A percentile compares a stretch with the other conserved stretches of the same genome.
Conservation (phyloP, 2,329 filamentous ascomycete genomes). For the Diaporthe vaccinii region DNA sequence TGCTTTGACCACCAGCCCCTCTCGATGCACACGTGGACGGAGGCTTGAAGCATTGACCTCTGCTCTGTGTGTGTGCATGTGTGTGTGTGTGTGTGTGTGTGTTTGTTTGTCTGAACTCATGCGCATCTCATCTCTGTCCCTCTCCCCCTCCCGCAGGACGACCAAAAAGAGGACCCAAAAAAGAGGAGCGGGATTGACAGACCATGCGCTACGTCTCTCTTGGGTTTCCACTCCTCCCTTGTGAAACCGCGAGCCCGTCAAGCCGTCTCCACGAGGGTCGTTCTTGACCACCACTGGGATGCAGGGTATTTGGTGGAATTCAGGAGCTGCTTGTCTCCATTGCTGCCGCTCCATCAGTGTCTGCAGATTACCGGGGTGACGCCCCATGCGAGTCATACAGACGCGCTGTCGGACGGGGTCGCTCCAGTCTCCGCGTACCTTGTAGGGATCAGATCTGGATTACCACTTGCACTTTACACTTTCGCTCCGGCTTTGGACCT, state of each 20-base stretch:
- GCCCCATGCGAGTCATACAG: conserved; percentile 27
- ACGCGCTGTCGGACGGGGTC: conserved; percentile 17
- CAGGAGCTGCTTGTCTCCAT: conserved; percentile 28
- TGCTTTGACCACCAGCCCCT: conserved; percentile 29
- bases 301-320: conserved; percentile 7
- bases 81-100: neutral
- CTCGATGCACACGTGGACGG: conserved; percentile 26
- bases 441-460: conserved; percentile 27
- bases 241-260: conserved; percentile 21
- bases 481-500: conserved; percentile 8
- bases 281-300: conserved; percentile 9
- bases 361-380: neutral
- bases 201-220: neutral
- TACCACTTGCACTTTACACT: conserved; percentile 11
- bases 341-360: conserved; percentile 11
- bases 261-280: conserved; percentile 19
- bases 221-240: conserved; percentile 16
- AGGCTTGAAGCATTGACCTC: conserved; percentile 19
- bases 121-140: neutral
- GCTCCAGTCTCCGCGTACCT: neutral
- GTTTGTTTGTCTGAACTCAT: neutral
- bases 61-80: neutral
- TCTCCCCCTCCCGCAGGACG: neutral
- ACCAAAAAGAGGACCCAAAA: neutral
- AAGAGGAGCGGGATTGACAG: neutral